Evolutionary conservation across 73 alveolate genomes (phyloP), one percentile per base, ranked within the genome.

Genomic region (Paraurostyla sp.): DNA sequence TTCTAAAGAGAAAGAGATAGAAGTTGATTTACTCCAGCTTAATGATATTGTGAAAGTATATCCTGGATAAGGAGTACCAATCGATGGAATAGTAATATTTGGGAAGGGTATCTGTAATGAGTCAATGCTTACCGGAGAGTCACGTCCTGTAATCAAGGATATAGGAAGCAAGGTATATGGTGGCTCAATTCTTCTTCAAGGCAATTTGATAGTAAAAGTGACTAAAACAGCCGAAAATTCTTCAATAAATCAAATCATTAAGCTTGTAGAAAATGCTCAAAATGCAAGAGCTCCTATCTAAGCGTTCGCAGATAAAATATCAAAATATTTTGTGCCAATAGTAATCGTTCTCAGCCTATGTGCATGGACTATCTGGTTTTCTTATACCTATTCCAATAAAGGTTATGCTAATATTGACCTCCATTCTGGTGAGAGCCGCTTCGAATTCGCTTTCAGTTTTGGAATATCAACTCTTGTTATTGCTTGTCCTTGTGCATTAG

Each of bases 401-500:
- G 92, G 83, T 46, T 59, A 84, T 7, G 82, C 90, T 0, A 76
- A 80, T 43, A 51, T 92, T 38, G 94, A 91, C 6, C 90, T 78
- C n/a, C 58, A 71, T n/a, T n/a, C n/a, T 32, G 76, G 87, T 40
- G 65, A 86, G 62, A 51, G 76, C 49, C 60, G 59, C 56, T 94
- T 94, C 68, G 41, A 32, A 20, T 89, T 92, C 78, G 92, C 93
- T 6, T 78, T 92, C 57, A 62, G 86, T 22, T 92, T 89, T 54
- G 98, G 96, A 0, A 85, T 95, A 0, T 60, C 96, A 0, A 83
- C 94, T 45, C 83, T 96, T 13, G 97, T 95, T 51, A 93, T 95
- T 81, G 98, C 99, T 1, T 97, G 99, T 56, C 99, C 99, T 2
- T 98, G 99, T 81, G 99, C 99, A 22, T 84, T 98, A 41, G 99